These are phyloP conservation scores for Monoraphidium neglectum DNA, from an alignment of 139 green algal genomes.

Conservation along the genomic window DNA sequence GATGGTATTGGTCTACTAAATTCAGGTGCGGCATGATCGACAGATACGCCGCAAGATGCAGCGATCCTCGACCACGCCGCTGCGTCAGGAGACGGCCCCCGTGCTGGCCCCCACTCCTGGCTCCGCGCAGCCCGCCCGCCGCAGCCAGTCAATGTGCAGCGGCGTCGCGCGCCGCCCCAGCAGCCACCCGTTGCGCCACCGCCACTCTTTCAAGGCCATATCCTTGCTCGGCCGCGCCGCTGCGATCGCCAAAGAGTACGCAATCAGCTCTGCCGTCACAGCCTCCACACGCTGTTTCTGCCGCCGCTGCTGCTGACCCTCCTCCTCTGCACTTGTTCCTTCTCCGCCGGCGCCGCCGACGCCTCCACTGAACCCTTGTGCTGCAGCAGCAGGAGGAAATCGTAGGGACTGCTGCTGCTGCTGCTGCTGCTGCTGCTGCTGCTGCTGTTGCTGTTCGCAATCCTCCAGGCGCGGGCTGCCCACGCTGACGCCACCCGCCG, in stretches of 20 bases:
- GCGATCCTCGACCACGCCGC: no score
- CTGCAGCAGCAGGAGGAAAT: background rate
- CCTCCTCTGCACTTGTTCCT: no score
- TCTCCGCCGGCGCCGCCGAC: background rate
- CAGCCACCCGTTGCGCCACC: conserved; percentile 54
- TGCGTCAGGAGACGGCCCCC: no score
- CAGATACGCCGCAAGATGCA: no score
- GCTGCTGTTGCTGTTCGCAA: conserved; percentile 1
- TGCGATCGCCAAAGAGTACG: conserved; percentile 42
- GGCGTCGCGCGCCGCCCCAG: conserved; percentile 10
- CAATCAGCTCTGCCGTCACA: conserved; percentile 18
- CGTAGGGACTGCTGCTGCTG: background rate
- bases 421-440: background rate
- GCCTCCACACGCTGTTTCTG: no score
- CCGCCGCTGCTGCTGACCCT: no score
- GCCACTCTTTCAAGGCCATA: conserved; percentile 58
- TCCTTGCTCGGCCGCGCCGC: conserved; percentile 44
- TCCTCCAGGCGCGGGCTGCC: background rate
- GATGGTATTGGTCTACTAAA: no score
- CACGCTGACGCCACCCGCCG: background rate
- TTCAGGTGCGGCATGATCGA: no score
- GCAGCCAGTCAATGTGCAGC: conserved; percentile 37
- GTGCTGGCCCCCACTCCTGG: background rate
- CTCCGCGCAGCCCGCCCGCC: conserved; percentile 15
- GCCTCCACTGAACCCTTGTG: background rate